phyloP scores from a whole-genome alignment of 2,329 filamentous ascomycete species.

The Pyrenochaeta sp. region DNA sequence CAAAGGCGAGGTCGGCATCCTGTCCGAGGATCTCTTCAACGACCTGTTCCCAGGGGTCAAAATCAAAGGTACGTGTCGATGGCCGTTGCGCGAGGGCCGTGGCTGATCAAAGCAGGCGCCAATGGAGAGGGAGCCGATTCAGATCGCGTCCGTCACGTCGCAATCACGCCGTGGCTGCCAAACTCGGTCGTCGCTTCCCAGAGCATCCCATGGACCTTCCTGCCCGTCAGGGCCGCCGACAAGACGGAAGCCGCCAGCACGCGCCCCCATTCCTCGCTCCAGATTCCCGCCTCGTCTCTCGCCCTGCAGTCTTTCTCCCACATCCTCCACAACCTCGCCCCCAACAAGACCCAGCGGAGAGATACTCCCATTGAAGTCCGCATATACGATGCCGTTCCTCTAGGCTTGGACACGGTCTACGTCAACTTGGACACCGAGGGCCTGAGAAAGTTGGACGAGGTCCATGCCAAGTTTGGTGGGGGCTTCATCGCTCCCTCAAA shows the following conservation, averaged over 20 bases:
- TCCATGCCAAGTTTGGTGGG: conserved; percentile 81
- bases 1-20: conserved; percentile 81
- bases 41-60: conserved; percentile 72
- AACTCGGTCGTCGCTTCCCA: conserved; percentile 58
- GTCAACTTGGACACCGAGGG: conserved; percentile 85
- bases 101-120: conserved; percentile 11
- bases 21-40: conserved; percentile 85
- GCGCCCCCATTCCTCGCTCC: conserved; percentile 75
- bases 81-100: background rate
- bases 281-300: conserved; percentile 75
- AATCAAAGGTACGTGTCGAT: conserved; percentile 23
- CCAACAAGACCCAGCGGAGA: conserved; percentile 76
- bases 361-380: conserved; percentile 84
- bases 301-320: conserved; percentile 82
- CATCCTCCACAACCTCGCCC: conserved; percentile 73
- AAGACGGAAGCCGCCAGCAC: conserved; percentile 43
- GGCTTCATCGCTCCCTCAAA: conserved; percentile 56
- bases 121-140: conserved; percentile 13
- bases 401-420: conserved; percentile 84
- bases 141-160: conserved; percentile 63
- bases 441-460: conserved; percentile 79
- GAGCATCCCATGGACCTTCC: conserved; percentile 80
- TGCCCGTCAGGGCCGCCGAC: conserved; percentile 69
- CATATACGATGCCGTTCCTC: conserved; percentile 78
- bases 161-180: conserved; percentile 77